These are phyloP conservation scores for Paratinospora sagittata DNA, from an alignment of 164 flowering plant species.

Conservation along the genomic window DNA sequence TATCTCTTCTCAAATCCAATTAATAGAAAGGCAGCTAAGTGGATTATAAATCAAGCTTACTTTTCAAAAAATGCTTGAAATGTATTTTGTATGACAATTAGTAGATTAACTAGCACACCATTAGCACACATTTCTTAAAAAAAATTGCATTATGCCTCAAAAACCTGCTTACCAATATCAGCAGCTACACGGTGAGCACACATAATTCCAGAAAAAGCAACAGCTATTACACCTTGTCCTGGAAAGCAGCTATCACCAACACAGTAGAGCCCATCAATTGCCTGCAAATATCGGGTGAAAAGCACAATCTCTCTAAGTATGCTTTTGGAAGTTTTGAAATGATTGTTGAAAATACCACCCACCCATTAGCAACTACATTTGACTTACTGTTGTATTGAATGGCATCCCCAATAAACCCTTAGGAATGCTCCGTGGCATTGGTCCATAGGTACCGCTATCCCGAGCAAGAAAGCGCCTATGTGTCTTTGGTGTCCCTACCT, in stretches of 20 bases:
- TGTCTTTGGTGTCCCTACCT: constrained; percentile 98
- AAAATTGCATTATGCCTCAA: neutral
- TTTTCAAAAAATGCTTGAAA: too few relatives aligned
- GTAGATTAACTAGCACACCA: neutral
- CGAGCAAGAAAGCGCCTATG: constrained; percentile 88
- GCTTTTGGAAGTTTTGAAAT: neutral
- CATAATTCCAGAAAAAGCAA: constrained; percentile 95
- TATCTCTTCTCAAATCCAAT: neutral
- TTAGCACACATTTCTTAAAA: neutral
- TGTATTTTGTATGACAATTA: too few relatives aligned
- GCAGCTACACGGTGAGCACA: constrained; percentile 99
- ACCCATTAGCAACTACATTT: constrained; percentile 1
- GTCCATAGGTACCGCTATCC: constrained; percentile 89
- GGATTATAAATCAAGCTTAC: too few relatives aligned
- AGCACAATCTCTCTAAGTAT: neutral
- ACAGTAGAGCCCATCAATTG: constrained; percentile 82
- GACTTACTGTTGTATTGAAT: constrained; percentile 86
- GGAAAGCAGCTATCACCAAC: constrained; percentile 99
- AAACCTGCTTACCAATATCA: constrained; percentile 65
- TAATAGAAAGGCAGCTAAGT: too few relatives aligned
- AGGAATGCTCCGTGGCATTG: constrained; percentile 77
- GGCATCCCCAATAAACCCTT: constrained; percentile 96
- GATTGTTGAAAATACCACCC: neutral
- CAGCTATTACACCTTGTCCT: constrained; percentile 98
- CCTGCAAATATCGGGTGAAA: constrained; percentile 39